Evolutionary conservation across 2,329 filamentous ascomycete genomes (phyloP).

Genomic region (Phialophora expanda): DNA sequence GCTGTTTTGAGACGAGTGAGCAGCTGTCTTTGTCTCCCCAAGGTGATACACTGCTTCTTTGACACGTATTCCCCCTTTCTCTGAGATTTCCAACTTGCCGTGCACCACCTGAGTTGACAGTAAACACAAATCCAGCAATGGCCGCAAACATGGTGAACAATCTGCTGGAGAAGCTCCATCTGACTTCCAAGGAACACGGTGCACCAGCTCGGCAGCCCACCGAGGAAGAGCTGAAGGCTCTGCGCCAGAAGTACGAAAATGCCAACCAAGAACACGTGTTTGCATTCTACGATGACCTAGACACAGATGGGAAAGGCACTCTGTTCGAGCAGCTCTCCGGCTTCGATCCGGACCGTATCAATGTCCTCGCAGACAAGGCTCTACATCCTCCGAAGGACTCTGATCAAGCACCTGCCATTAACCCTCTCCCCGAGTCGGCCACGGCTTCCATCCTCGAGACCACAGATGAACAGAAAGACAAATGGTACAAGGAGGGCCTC

Average conservation of each 20-base stretch:
- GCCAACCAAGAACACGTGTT: slow-evolving; percentile 83
- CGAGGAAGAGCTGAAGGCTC: slow-evolving; percentile 67
- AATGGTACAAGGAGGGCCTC: slow-evolving; percentile 78
- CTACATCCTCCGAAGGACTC: slow-evolving; percentile 74
- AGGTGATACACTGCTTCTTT: slow-evolving; percentile 12
- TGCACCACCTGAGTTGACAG: slow-evolving; percentile 2
- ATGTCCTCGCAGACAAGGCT: slow-evolving; percentile 80
- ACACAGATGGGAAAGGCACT: slow-evolving; percentile 71
- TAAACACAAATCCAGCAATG: slow-evolving; percentile 43
- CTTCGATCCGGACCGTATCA: slow-evolving; percentile 87
- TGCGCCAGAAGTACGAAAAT: slow-evolving; percentile 74
- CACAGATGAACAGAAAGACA: slow-evolving; percentile 73
- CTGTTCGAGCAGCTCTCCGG: slow-evolving; percentile 81
- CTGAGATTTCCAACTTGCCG: not conserved
- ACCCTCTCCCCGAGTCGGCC: slow-evolving; percentile 85
- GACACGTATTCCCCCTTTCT: slow-evolving; percentile 2
- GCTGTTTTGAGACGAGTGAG: slow-evolving; percentile 1
- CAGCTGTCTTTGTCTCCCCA: slow-evolving; percentile 15
- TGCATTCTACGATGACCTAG: slow-evolving; percentile 82
- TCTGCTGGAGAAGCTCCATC: slow-evolving; percentile 55
- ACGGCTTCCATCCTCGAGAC: slow-evolving; percentile 93
- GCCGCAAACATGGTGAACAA: slow-evolving; percentile 55
- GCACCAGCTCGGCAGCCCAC: slow-evolving; percentile 58
- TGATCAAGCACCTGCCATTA: slow-evolving; percentile 62
- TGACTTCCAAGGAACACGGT: slow-evolving; percentile 44